These are phyloP conservation scores for Amanita thiersii DNA, from an alignment of 768 basidiomycete species.

Conservation along the genomic window DNA sequence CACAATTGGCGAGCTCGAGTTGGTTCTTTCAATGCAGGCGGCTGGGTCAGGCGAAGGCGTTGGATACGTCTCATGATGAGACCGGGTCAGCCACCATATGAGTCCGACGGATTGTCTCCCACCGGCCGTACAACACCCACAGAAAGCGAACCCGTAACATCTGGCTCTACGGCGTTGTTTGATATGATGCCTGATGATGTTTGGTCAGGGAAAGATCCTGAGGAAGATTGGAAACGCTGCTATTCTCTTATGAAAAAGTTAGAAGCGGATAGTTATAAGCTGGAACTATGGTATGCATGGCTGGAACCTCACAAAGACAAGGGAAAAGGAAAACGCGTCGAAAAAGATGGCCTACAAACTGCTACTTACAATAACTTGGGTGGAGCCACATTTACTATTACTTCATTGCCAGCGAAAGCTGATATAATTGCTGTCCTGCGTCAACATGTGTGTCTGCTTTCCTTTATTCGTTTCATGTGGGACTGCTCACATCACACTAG, in stretches of 20 bases:
- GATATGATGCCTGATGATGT: slow-evolving; percentile 27
- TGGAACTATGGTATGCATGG: slow-evolving; percentile 75
- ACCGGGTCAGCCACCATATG: slow-evolving; percentile 29
- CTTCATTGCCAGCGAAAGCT: slow-evolving; percentile 21
- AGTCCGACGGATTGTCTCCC: slow-evolving; percentile 10
- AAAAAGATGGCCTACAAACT: no score
- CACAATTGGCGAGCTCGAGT: slow-evolving; percentile 59
- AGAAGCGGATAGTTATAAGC: slow-evolving; percentile 60
- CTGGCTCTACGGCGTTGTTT: slow-evolving; percentile 13
- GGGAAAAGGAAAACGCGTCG: slow-evolving; percentile 25
- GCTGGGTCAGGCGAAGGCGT: slow-evolving; percentile 70
- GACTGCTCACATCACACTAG: slow-evolving; percentile 23
- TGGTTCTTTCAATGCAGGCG: slow-evolving; percentile 53
- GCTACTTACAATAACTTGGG: not conserved
- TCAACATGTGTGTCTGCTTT: slow-evolving; percentile 42
- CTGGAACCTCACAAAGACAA: slow-evolving; percentile 32
- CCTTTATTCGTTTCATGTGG: not conserved
- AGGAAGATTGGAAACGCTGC: slow-evolving; percentile 56
- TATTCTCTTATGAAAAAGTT: slow-evolving; percentile 41
- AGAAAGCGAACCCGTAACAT: not conserved
- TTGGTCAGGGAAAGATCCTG: slow-evolving; percentile 45
- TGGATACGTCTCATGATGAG: slow-evolving; percentile 85
- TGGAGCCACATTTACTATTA: not conserved
- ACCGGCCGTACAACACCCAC: no score
- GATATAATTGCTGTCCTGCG: slow-evolving; percentile 45